Evolutionary conservation across 352 stramenopile genomes (phyloP).

Genomic region (Phytophthora agathidicida): DNA sequence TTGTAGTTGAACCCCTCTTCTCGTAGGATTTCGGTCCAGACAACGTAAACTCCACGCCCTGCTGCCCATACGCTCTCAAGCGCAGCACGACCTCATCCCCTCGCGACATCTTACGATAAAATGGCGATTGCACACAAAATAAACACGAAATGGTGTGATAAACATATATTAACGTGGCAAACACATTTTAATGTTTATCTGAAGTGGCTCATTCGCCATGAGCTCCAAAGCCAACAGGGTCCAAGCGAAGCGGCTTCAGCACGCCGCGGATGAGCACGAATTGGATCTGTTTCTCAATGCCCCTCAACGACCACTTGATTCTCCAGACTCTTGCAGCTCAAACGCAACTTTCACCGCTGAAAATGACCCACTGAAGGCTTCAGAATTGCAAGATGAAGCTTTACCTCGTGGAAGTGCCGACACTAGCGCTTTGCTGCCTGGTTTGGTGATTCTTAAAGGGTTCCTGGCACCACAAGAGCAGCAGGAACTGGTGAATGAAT

Average conservation of each 20-base stretch:
- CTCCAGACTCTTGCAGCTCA: neutral
- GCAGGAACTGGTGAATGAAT: constrained; percentile 61
- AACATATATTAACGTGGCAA: too few relatives aligned
- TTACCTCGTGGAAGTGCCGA: constrained; percentile 18
- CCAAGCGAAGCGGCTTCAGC: constrained; percentile 42
- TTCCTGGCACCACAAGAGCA: constrained; percentile 60
- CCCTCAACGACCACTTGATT: neutral
- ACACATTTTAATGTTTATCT: too few relatives aligned
- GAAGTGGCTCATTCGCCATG: constrained; percentile 16
- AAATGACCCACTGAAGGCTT: constrained; percentile 2
- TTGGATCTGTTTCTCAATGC: constrained; percentile 64
- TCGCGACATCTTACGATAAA: constrained; percentile 17
- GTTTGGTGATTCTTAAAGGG: constrained; percentile 67
- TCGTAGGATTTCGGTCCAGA: constrained; percentile 15
- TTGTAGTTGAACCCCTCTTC: constrained; percentile 11
- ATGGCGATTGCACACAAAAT: constrained; percentile 1
- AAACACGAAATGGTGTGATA: constrained; percentile 13
- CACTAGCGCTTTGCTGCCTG: constrained; percentile 48
- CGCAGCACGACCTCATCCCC: constrained; percentile 48
- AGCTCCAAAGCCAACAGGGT: constrained; percentile 59
- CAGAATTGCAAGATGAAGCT: constrained; percentile 10
- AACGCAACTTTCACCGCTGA: constrained; percentile 11
- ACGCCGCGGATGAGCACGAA: constrained; percentile 64
- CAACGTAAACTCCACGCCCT: constrained; percentile 65
- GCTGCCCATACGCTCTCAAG: constrained; percentile 52